Evolutionary conservation across 208 protist species (phyloP), one percentile per base, ranked within the genome.

Genomic region (Crithidia acanthocephali): DNA sequence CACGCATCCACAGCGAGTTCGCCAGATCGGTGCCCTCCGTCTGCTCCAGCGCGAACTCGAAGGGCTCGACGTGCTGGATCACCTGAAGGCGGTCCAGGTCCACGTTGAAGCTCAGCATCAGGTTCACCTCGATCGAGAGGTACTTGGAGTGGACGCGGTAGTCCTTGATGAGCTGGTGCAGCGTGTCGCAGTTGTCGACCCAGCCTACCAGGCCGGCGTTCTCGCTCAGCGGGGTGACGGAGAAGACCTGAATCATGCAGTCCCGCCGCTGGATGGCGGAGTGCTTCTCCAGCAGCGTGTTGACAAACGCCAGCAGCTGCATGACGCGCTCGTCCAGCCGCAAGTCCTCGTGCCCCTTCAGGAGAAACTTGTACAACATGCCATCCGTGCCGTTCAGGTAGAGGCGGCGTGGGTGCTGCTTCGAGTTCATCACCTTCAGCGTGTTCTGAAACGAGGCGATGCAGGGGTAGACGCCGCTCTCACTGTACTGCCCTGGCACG

Each of bases 321-420:
- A 99, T 99, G 27, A 99, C 99, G 32, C 99, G 90, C 86, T 99
- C 99, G 81, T 99, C 99, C 84, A 99, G 94, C 30, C 98, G 86
- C 32, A 99, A 76, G 73, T 99, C 98, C 84, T 99, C 98, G 75
- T 98, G 97, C 25, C 98, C 99, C 75, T 99, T 99, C 28, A 99
- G 90, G 32, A 99, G 85, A 88, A 99, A 99, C 72, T 95, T 90
- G 86, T 99, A 99, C 30, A 95, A 63, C 2, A 91, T 63, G 27
- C 98, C 98, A 81, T 99, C 97, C 18, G 82, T 96, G 50, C 98
- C 98, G 60, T 94, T 89, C 28, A 99, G 90, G 63, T 93, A 98
- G 3, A 99, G 81, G 66, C 98, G 97, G 30, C 99, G 77, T 20
- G 99, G 99, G 52, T 99, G 90, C 87, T 99, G 99, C 89, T 99